Conservation (phyloP, 2,329 filamentous ascomycete genomes). For the Drechslera avenae region DNA sequence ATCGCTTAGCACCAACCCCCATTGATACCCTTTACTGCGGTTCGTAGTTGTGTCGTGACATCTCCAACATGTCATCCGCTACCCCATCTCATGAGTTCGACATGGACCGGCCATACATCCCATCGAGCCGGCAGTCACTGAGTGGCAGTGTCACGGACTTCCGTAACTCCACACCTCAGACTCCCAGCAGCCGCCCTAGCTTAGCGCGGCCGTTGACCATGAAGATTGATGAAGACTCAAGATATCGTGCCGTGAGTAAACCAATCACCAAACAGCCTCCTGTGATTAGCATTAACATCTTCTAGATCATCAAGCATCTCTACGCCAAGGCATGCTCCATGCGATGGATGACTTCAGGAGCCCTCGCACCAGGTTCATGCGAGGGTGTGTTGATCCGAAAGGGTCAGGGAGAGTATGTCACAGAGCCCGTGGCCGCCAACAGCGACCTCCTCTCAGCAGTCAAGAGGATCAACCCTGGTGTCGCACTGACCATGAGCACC, state of each 20-base stretch:
- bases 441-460: conserved; percentile 51
- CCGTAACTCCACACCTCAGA: conserved; percentile 13
- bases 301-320: conserved; percentile 37
- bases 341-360: conserved; percentile 27
- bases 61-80: conserved; percentile 14
- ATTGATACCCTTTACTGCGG: not conserved
- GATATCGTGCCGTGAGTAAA: conserved; percentile 32
- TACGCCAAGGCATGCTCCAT: conserved; percentile 31
- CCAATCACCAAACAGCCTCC: not conserved
- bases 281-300: not conserved
- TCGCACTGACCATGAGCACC: conserved; percentile 58
- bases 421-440: conserved; percentile 49
- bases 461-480: conserved; percentile 53
- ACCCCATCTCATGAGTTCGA: conserved; percentile 4
- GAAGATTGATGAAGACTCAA: conserved; percentile 33
- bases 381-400: conserved; percentile 75
- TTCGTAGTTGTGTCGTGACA: conserved; percentile 4
- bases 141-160: conserved; percentile 12
- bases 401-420: conserved; percentile 69
- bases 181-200: conserved; percentile 11
- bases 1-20: conserved; percentile 12
- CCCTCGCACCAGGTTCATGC: conserved; percentile 16
- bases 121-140: conserved; percentile 20
- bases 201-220: conserved; percentile 19
- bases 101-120: conserved; percentile 6